Conservation (phyloP, 768 basidiomycete species). For the Psilocybe subaeruginosa region DNA sequence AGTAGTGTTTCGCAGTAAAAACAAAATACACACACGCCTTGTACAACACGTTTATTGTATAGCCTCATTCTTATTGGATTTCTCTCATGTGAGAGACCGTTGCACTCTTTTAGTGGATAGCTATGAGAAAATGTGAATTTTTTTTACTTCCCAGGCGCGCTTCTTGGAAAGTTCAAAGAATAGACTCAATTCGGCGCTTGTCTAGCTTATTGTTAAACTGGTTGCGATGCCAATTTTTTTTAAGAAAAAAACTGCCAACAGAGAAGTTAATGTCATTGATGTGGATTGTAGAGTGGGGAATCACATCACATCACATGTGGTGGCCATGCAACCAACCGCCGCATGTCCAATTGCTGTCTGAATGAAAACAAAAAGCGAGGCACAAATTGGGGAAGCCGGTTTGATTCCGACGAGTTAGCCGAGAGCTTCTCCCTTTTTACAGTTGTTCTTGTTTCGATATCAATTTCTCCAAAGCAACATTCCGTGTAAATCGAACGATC, state of each 20-base stretch:
- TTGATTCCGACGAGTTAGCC: not conserved
- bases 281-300: not conserved
- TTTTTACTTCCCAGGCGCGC: not conserved
- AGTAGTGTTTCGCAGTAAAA: constrained; percentile 13
- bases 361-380: constrained; percentile 16
- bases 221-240: constrained; percentile 12
- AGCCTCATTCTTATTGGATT: not conserved
- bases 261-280: not conserved
- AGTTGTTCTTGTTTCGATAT: not conserved
- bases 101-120: not conserved
- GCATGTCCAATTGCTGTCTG: constrained; percentile 3
- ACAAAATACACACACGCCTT: constrained; percentile 6
- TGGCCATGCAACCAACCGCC: not conserved
- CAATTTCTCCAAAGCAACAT: too few species aligned
- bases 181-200: not conserved
- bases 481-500: too few species aligned
- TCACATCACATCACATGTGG: not conserved
- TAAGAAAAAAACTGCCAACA: not conserved
- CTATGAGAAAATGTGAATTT: not conserved
- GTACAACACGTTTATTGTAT: constrained; percentile 17
- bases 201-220: constrained; percentile 4
- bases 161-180: not conserved
- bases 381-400: constrained; percentile 1
- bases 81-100: not conserved
- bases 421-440: not conserved